Evolutionary conservation across 768 basidiomycete species (phyloP).

Genomic region (Trametes villosa): DNA sequence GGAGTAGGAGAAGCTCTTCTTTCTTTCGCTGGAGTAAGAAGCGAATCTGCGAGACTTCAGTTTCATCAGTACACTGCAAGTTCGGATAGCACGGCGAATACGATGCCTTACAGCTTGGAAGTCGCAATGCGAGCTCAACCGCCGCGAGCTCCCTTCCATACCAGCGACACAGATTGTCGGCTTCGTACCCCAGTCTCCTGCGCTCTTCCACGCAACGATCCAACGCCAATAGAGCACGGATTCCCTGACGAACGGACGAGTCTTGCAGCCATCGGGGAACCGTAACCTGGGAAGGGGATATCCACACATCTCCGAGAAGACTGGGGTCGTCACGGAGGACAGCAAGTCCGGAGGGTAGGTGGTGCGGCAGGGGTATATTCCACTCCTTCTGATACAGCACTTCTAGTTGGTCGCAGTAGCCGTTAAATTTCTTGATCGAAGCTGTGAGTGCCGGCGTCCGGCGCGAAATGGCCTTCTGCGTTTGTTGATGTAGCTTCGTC

Average conservation of each 20-base stretch:
- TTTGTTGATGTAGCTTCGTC: slow-evolving; percentile 41
- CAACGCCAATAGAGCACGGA: slow-evolving; percentile 32
- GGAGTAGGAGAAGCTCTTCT: neutral
- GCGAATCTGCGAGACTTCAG: neutral
- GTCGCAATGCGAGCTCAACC: slow-evolving; percentile 25
- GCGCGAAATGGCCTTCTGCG: slow-evolving; percentile 36
- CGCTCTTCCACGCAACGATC: slow-evolving; percentile 40
- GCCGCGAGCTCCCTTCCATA: slow-evolving; percentile 36
- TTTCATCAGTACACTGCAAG: neutral
- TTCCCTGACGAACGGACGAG: slow-evolving; percentile 36
- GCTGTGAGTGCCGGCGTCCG: slow-evolving; percentile 35
- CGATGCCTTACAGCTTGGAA: slow-evolving; percentile 18
- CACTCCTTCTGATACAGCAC: slow-evolving; percentile 29
- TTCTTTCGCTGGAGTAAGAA: neutral
- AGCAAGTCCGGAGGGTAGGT: slow-evolving; percentile 37
- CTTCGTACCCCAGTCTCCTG: slow-evolving; percentile 31
- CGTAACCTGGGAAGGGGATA: slow-evolving; percentile 19
- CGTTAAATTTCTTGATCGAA: slow-evolving; percentile 38
- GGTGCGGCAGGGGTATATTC: slow-evolving; percentile 38
- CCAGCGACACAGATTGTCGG: slow-evolving; percentile 43
- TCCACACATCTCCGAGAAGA: slow-evolving; percentile 46
- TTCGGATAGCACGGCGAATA: neutral
- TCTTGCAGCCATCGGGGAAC: slow-evolving; percentile 41
- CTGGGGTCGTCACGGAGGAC: slow-evolving; percentile 16
- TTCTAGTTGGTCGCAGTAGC: slow-evolving; percentile 31